Conservation (phyloP, 768 basidiomycete genomes). For the Mycena chlorophos region DNA sequence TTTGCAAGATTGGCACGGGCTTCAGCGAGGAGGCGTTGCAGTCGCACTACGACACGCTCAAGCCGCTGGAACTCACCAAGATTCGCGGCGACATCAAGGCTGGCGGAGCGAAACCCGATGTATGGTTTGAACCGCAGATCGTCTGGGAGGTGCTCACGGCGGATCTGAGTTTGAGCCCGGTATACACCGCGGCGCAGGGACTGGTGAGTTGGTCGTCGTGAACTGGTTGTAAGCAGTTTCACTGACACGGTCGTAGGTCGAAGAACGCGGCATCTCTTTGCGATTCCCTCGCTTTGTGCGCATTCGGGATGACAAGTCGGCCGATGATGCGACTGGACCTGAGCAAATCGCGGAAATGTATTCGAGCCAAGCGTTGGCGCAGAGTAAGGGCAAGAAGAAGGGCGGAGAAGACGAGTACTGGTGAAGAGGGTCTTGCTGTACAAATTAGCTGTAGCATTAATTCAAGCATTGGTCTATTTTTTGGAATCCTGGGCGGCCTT, state of each 20-base stretch:
- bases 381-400: conserved; percentile 69
- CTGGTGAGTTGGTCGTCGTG: conserved; percentile 57
- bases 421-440: conserved; percentile 38
- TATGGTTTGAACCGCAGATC: conserved; percentile 96
- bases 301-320: conserved; percentile 88
- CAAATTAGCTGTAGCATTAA: conserved; percentile 29
- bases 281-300: conserved; percentile 95
- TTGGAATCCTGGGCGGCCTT: conserved; percentile 36
- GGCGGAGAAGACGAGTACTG: conserved; percentile 79
- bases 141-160: conserved; percentile 99
- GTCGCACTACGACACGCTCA: conserved; percentile 76
- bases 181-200: conserved; percentile 94
- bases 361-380: conserved; percentile 80
- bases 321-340: conserved; percentile 89
- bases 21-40: conserved; percentile 92
- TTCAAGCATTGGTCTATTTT: conserved; percentile 20
- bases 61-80: conserved; percentile 70
- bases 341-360: conserved; percentile 99
- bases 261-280: conserved; percentile 89
- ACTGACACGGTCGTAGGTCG: too few species aligned
- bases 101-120: conserved; percentile 93
- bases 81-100: conserved; percentile 81
- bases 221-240: too few species aligned
- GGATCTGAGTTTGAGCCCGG: conserved; percentile 92
- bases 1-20: conserved; percentile 99